Evolutionary conservation across 495 filamentous ascomycete species (phyloP).

Genomic region (Wilcoxina mikolae): DNA sequence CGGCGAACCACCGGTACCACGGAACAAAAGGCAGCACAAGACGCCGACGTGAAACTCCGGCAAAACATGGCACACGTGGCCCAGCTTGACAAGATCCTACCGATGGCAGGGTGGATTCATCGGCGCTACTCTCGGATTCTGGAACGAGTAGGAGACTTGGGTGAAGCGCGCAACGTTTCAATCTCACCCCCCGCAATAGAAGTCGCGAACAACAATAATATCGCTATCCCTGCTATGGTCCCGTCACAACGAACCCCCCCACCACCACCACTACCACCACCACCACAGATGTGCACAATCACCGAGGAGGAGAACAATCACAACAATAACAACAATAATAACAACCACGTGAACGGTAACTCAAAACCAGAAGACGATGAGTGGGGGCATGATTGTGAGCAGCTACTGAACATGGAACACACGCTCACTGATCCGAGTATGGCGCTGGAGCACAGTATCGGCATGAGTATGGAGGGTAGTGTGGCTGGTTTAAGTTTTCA

Average conservation of each 20-base stretch:
- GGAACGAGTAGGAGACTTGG: slow-evolving; percentile 12
- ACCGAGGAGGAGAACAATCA: slow-evolving; percentile 33
- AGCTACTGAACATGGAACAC: slow-evolving; percentile 1
- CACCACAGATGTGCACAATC: not conserved
- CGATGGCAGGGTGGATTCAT: slow-evolving; percentile 18
- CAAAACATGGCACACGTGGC: slow-evolving; percentile 5
- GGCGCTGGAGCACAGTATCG: not conserved
- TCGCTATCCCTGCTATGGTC: not conserved
- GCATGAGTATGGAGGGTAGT: not conserved
- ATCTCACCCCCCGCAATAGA: not conserved
- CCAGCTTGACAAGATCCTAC: slow-evolving; percentile 10
- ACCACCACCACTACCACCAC: slow-evolving; percentile 19
- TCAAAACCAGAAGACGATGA: slow-evolving; percentile 40
- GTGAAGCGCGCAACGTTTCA: not conserved
- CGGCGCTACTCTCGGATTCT: slow-evolving; percentile 33
- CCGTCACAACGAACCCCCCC: slow-evolving; percentile 30
- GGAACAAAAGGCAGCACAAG: not conserved
- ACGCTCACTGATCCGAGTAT: not conserved
- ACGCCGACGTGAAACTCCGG: slow-evolving; percentile 9
- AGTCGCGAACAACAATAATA: not conserved
- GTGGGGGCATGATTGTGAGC: slow-evolving; percentile 18
- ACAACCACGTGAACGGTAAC: slow-evolving; percentile 33
- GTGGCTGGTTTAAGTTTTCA: not conserved
- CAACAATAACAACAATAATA: slow-evolving; percentile 33
- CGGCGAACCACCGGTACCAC: not conserved